These are phyloP conservation scores for Barnettozyma populi DNA, from an alignment of 805 yeast genomes.

Conservation along the genomic window DNA sequence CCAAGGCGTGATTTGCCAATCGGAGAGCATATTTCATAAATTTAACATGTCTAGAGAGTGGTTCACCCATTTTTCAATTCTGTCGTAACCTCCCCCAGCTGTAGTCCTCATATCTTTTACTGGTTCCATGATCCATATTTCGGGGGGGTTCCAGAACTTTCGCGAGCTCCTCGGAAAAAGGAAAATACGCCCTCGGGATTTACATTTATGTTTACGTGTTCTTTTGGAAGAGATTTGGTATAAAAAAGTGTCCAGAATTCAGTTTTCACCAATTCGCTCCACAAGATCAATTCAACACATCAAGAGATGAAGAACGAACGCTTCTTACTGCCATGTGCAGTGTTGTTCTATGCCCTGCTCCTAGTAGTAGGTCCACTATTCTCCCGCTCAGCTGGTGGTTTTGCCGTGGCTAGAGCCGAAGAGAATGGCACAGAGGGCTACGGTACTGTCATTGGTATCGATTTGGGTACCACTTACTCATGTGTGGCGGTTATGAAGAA, in stretches of 20 bases:
- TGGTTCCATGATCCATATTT: background rate
- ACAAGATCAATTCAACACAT: background rate
- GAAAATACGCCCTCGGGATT: background rate
- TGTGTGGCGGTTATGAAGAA: slow-evolving; percentile 88
- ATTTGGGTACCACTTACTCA: slow-evolving; percentile 95
- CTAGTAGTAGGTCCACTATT: slow-evolving; percentile 23
- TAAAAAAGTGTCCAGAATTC: background rate
- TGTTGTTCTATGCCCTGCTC: slow-evolving; percentile 25
- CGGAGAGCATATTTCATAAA: slow-evolving; percentile 49
- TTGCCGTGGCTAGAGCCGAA: slow-evolving; percentile 23
- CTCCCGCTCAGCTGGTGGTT: slow-evolving; percentile 11
- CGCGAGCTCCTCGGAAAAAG: background rate
- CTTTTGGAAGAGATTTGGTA: background rate
- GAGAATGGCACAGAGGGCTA: slow-evolving; percentile 38
- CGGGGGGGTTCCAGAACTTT: slow-evolving; percentile 1
- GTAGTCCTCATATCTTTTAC: too few relatives aligned
- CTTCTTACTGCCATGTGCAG: slow-evolving; percentile 31
- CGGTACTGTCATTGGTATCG: slow-evolving; percentile 84
- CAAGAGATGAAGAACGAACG: slow-evolving; percentile 22
- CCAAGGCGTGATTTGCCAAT: slow-evolving; percentile 60
- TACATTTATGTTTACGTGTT: slow-evolving; percentile 2
- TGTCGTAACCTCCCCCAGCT: background rate
- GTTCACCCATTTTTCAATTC: slow-evolving; percentile 1
- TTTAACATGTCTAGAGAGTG: slow-evolving; percentile 14
- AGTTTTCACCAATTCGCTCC: background rate